Evolutionary conservation across 1,284 basidiomycete genomes (phyloP), one percentile per base, ranked within the genome.

Genomic region (Microbotryum violaceum): DNA sequence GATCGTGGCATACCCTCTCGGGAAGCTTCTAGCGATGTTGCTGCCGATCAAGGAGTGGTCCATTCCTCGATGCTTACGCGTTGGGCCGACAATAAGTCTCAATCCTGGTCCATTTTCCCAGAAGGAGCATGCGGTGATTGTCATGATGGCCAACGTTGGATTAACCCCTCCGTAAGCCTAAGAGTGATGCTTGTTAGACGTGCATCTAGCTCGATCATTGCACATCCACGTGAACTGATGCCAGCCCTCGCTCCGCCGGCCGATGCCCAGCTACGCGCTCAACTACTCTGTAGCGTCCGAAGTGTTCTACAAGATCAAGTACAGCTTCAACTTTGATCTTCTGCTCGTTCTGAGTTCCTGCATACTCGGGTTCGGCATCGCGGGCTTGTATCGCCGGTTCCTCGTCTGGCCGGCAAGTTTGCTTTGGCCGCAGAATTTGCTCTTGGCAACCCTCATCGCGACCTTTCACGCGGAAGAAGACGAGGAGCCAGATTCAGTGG

Each of bases 71-170:
- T 78, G 80, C 78, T 79, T 81, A 7, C 83, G 25, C 73, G 74
- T 44, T 67, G 77, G 77, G 67, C 50, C 57, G 79, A 64, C 4
- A 82, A 85, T 92, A 72, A 88, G 87, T 3, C 78, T 97, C 55
- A 97, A 98, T 72, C 93, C 94, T 0, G 91, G 94, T 21, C 91
- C 92, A 9, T 98, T 93, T 89, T 97, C 96, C 77, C 91, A 94
- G 79, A 94, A 94, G 76, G 94, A 97, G 74, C 93, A 97, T 73
- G 86, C 90, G 1, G 77, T 93, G 33, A 88, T 97, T 57, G 87
- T 83, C 73, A 91, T 97, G 77, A 97, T 97, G 91, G 86, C 89
- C 29, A 94, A 91, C 74, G 82, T 93, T 12, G 82, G 87, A 14
- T 82, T 42, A 10, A 42, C 37, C 37, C 37, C 37, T 16, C 37